Conservation (phyloP, 75 land plant species). For the Pinus tabuliformis region DNA sequence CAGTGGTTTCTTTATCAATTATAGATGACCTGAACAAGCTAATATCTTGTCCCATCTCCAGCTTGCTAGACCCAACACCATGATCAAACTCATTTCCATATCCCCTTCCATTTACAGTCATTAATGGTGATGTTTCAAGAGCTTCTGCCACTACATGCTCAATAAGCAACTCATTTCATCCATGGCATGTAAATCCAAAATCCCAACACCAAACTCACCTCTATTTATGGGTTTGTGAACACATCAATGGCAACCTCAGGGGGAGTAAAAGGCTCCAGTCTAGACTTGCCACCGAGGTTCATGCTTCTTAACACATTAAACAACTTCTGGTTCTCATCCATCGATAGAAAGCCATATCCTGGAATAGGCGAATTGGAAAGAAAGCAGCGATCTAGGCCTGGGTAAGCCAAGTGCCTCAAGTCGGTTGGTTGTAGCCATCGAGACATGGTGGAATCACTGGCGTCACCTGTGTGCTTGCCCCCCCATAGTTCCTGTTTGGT, state of each 20-base stretch:
- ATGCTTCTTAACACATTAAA: constrained; percentile 39
- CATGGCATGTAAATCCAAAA: no score
- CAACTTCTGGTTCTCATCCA: constrained; percentile 46
- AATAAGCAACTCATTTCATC: no score
- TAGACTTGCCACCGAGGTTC: constrained; percentile 24
- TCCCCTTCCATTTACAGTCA: no score
- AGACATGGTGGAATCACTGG: constrained; percentile 34
- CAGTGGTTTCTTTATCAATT: no score
- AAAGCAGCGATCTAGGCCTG: constrained; percentile 37
- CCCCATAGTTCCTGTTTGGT: background rate
- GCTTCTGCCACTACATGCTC: no score
- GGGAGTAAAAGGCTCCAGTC: constrained; percentile 27
- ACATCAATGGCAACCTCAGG: background rate
- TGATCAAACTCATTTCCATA: no score
- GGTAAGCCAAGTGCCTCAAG: constrained; percentile 48
- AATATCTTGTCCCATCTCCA: no score
- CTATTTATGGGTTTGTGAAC: no score
- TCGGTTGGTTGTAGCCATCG: constrained; percentile 48
- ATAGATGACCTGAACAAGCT: no score
- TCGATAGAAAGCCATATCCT: constrained; percentile 28
- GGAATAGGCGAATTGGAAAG: constrained; percentile 33
- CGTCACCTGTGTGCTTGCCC: background rate
- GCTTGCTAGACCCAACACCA: no score
- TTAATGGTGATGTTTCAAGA: no score
- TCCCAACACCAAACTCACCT: no score